Conservation (phyloP, 2,329 filamentous ascomycete genomes). For the Paradendryphiella salina region DNA sequence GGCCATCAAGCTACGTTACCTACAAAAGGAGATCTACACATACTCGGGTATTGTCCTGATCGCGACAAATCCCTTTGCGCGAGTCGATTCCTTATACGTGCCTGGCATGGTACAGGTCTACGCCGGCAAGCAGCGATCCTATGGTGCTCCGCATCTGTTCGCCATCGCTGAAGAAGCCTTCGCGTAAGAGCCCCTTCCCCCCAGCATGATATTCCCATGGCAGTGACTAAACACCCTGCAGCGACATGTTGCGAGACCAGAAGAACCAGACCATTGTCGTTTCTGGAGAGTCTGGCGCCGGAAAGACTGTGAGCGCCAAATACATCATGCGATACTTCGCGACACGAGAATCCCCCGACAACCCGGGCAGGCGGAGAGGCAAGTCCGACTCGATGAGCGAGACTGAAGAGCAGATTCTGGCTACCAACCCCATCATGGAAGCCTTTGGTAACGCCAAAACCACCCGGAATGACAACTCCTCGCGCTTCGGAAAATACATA, state of each 20-base stretch:
- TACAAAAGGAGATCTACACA: slow-evolving; percentile 99
- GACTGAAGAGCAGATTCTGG: slow-evolving; percentile 97
- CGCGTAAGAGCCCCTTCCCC: slow-evolving; percentile 69
- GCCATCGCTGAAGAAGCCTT: slow-evolving; percentile 99
- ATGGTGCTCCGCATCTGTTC: slow-evolving; percentile 96
- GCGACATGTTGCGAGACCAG: slow-evolving; percentile 93
- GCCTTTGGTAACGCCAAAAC: slow-evolving; percentile 99
- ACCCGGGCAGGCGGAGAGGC: slow-evolving; percentile 78
- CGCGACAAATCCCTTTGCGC: slow-evolving; percentile 95
- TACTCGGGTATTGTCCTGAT: slow-evolving; percentile 99
- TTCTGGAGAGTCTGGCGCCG: slow-evolving; percentile 97
- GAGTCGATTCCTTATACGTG: slow-evolving; percentile 97
- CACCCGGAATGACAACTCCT: slow-evolving; percentile 99
- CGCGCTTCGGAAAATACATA: slow-evolving; percentile 98
- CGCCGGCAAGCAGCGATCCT: slow-evolving; percentile 92
- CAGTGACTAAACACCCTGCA: slow-evolving; percentile 46
- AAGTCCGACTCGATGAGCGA: slow-evolving; percentile 83
- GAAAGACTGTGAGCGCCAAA: slow-evolving; percentile 98
- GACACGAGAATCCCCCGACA: slow-evolving; percentile 90
- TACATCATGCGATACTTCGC: slow-evolving; percentile 99
- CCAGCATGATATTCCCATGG: neutral
- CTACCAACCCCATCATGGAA: slow-evolving; percentile 99
- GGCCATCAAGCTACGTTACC: slow-evolving; percentile 94
- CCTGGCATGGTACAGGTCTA: slow-evolving; percentile 99
- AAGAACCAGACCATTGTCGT: slow-evolving; percentile 99